Conservation (phyloP, 495 filamentous ascomycete species). For the Parathielavia hyrcaniae region DNA sequence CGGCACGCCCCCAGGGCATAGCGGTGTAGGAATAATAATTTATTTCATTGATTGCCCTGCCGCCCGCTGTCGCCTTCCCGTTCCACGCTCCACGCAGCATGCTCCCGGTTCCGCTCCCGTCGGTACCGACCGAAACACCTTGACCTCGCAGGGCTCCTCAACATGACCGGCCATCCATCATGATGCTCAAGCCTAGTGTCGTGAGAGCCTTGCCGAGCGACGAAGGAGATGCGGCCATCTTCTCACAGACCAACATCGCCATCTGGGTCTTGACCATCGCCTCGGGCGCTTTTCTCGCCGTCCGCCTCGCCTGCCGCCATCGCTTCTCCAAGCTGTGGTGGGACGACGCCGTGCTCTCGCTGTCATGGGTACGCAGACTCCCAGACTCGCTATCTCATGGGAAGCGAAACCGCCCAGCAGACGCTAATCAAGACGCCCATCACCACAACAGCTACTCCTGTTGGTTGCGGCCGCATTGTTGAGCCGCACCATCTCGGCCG, state of each 20-base stretch:
- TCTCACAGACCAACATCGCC: constrained; percentile 20
- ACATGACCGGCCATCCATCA: neutral
- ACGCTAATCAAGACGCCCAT: neutral
- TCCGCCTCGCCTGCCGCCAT: constrained; percentile 18
- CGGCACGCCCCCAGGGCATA: no score
- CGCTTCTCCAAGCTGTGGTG: constrained; percentile 18
- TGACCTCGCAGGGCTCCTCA: neutral
- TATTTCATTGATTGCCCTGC: neutral
- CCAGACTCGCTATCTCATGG: no score
- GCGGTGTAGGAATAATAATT: no score
- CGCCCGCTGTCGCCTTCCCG: neutral
- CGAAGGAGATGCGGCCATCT: constrained; percentile 15
- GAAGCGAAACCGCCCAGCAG: neutral
- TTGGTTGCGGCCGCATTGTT: constrained; percentile 16
- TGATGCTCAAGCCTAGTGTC: neutral
- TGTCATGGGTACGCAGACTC: constrained; percentile 18
- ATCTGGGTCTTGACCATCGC: constrained; percentile 19
- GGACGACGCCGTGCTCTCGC: constrained; percentile 16
- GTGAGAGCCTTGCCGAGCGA: constrained; percentile 2
- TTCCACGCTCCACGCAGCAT: no score
- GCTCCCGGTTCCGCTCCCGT: neutral
- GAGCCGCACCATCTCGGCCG: constrained; percentile 14
- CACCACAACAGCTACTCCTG: constrained; percentile 10
- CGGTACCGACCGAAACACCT: no score
- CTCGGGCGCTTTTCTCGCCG: constrained; percentile 16